Evolutionary conservation across 768 basidiomycete genomes (phyloP).

Genomic region (Lentinula lateritia): DNA sequence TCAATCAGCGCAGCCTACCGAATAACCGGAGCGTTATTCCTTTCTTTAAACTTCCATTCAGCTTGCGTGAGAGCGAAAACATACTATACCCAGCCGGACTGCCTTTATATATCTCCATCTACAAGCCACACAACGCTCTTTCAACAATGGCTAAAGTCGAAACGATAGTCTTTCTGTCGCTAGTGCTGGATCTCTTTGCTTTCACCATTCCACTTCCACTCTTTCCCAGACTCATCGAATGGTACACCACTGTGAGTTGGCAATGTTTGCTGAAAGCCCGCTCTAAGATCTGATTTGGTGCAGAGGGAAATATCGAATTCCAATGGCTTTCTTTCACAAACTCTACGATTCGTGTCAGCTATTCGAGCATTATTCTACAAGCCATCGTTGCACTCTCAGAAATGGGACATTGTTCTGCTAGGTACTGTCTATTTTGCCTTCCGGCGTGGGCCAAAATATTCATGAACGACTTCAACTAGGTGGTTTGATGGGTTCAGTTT

Average conservation of each 20-base stretch:
- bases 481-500: constrained; percentile 90
- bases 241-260: constrained; percentile 68
- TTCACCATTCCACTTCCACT: constrained; percentile 95
- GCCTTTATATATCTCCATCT: neutral
- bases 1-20: neutral
- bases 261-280: neutral
- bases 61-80: neutral
- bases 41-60: neutral
- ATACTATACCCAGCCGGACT: neutral
- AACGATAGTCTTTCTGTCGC: constrained; percentile 80
- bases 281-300: neutral
- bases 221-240: constrained; percentile 95
- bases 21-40: neutral
- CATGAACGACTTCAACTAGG: constrained; percentile 31
- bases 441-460: neutral
- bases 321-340: constrained; percentile 66
- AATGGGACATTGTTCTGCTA: constrained; percentile 94
- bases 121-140: neutral
- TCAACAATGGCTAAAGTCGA: constrained; percentile 61
- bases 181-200: constrained; percentile 85
- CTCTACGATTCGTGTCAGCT: constrained; percentile 60
- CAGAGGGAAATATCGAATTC: constrained; percentile 72
- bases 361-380: constrained; percentile 64
- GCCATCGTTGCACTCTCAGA: constrained; percentile 52
- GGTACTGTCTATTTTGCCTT: constrained; percentile 31